Evolutionary conservation across 2,329 filamentous ascomycete species (phyloP), one percentile per base, ranked within the genome.

Genomic region (Acrocalymma vagum): DNA sequence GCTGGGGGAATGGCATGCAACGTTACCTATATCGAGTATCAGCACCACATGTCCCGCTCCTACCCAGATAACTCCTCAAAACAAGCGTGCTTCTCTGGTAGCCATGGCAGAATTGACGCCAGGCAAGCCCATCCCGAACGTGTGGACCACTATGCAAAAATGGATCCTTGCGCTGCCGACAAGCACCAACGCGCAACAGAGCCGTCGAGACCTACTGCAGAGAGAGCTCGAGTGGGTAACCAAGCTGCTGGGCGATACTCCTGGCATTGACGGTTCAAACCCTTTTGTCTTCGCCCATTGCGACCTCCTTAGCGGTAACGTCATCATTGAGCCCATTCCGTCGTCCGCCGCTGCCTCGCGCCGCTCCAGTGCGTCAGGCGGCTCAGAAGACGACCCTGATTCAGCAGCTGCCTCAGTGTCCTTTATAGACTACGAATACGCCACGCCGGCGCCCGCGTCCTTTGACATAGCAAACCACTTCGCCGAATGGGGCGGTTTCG

Each of bases 401-500:
- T 44, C 61, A 11, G 53, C 65, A 3, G n/a, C n/a, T n/a, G 60
- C 61, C 9, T 58, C 53, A 24, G 67, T 71, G 18, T 60, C 62
- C 63, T 97, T 99, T 72, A 99, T 99, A 69, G 94, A 99, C 73
- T 99, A 97, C 76, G 94, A 99, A 71, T 99, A 99, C 71, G 91
- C 92, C 10, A 94, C 90, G 4, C 92, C 94, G 3, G 93, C 92
- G 1, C 93, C 93, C 2, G 91, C 92, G 4, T 92, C 93, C 2
- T 99, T 99, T 72, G 94, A 99, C 69, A 85, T 99, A 57, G 87
- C 93, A 34, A 99, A 99, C 74, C 94, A 99, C 77, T 96, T 99
- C 67, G 91, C 94, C 31, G 94, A 99, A 74, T 99, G 94, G 93
- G 92, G 87, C 45, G 94, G 94, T 42, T 96, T 96, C 63, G 90